Evolutionary conservation across 257 asterid genomes (phyloP).

Genomic region (Apocynum venetum): DNA sequence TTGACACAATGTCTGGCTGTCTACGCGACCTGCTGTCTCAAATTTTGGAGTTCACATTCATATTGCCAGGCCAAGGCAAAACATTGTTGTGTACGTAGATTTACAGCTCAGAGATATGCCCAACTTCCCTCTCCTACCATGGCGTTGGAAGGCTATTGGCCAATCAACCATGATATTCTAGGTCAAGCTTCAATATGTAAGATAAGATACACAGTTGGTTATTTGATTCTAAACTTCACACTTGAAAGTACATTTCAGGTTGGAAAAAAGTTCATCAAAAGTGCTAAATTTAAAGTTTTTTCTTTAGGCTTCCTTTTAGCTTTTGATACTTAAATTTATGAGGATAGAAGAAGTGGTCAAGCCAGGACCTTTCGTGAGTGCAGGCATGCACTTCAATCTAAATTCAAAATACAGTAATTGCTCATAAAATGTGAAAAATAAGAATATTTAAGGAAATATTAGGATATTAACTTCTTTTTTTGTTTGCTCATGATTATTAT

Average conservation of each 20-base stretch:
- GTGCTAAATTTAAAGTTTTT: not conserved
- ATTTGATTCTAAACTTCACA: not conserved
- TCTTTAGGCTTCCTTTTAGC: not conserved
- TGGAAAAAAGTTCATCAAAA: not conserved
- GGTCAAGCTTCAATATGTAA: not conserved
- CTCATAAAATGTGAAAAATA: too few species aligned
- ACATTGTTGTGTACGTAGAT: not conserved
- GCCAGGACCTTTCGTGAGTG: not conserved
- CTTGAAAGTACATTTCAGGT: not conserved
- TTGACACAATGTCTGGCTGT: not conserved
- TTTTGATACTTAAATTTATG: not conserved
- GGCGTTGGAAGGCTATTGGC: not conserved
- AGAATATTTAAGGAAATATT: too few species aligned
- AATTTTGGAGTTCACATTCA: not conserved
- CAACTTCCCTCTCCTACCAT: not conserved
- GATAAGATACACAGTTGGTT: not conserved
- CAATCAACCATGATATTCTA: not conserved
- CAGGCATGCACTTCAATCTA: not conserved
- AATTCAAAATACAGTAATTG: too few species aligned
- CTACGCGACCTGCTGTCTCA: not conserved
- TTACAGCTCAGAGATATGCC: not conserved
- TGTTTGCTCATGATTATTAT: too few species aligned
- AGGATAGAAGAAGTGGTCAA: not conserved
- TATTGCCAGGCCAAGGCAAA: not conserved
- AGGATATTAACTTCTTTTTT: too few species aligned